These are phyloP conservation scores for Blastobotrys elegans DNA, from an alignment of 1,139 yeast genomes.

Conservation along the genomic window DNA sequence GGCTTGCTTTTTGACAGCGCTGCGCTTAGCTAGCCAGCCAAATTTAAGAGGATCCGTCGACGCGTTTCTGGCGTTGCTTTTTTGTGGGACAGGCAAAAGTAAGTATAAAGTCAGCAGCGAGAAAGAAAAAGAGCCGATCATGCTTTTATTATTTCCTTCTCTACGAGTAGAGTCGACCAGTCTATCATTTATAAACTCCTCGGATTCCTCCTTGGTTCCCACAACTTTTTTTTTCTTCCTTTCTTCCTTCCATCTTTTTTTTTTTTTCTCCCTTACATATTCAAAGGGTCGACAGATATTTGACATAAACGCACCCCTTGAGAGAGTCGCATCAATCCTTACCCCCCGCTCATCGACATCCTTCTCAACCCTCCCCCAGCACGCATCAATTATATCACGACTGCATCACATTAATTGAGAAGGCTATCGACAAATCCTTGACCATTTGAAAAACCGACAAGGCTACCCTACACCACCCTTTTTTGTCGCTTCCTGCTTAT, in stretches of 20 bases:
- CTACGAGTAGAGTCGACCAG: background rate
- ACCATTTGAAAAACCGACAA: background rate
- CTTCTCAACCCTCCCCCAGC: too few species aligned
- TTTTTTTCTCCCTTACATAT: background rate
- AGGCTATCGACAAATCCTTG: too few species aligned
- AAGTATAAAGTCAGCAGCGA: too few species aligned
- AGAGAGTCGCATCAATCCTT: too few species aligned
- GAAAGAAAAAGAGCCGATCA: background rate
- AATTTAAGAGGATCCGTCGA: too few species aligned
- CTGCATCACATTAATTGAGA: too few species aligned
- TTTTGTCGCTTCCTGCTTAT: background rate
- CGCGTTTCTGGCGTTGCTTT: too few species aligned
- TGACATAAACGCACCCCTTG: background rate
- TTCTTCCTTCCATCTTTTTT: background rate
- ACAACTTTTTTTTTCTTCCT: background rate
- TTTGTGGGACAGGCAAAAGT: background rate
- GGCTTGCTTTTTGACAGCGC: too few species aligned
- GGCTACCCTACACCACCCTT: background rate
- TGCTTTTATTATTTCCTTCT: background rate
- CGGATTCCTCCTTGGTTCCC: conserved; percentile 1
- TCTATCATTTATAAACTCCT: background rate
- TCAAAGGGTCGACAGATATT: background rate
- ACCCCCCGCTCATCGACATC: background rate
- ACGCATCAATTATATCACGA: too few species aligned
- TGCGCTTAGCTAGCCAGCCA: too few species aligned